phyloP scores from a whole-genome alignment of 345 rosid species.

The Alliaria petiolata region DNA sequence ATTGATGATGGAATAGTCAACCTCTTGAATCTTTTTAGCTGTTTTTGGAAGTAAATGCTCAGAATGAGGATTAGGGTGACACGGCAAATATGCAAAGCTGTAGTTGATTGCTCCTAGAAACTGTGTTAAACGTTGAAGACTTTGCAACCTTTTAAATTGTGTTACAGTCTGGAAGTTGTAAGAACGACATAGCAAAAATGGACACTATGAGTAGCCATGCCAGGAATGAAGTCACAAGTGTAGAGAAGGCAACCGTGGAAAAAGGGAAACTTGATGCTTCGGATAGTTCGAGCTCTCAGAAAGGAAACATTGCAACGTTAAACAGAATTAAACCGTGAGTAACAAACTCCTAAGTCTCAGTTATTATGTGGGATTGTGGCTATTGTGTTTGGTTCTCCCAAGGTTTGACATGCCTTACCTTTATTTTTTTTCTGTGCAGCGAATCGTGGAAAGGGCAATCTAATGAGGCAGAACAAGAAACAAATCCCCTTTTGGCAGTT shows the following conservation, averaged over 20 bases:
- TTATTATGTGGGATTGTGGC: neutral
- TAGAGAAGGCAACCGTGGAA: constrained; percentile 18
- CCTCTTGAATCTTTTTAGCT: neutral
- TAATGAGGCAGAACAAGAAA: constrained; percentile 30
- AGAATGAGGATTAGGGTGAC: neutral
- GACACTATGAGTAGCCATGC: neutral
- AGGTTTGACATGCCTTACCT: neutral
- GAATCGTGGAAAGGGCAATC: constrained; percentile 67
- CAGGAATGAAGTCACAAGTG: constrained; percentile 9
- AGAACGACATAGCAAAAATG: constrained; percentile 11
- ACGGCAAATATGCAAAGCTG: neutral
- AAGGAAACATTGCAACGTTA: constrained; percentile 45
- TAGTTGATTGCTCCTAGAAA: constrained; percentile 1
- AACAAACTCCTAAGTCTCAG: neutral
- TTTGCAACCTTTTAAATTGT: neutral
- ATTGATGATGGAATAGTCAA: neutral
- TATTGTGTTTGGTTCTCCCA: neutral
- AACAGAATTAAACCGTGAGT: constrained; percentile 82
- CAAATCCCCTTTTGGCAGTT: constrained; percentile 47
- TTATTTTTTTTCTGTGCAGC: constrained; percentile 38
- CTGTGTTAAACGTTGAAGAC: neutral
- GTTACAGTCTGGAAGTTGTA: constrained; percentile 41
- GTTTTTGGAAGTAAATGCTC: neutral
- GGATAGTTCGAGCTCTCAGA: constrained; percentile 24
- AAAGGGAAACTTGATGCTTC: constrained; percentile 30